Percentiles rank a stretch among this genome's conserved stretches.
Evolutionary conservation across 2,329 filamentous ascomycete species (phyloP).

Genomic region (Triangularia verruculosa): DNA sequence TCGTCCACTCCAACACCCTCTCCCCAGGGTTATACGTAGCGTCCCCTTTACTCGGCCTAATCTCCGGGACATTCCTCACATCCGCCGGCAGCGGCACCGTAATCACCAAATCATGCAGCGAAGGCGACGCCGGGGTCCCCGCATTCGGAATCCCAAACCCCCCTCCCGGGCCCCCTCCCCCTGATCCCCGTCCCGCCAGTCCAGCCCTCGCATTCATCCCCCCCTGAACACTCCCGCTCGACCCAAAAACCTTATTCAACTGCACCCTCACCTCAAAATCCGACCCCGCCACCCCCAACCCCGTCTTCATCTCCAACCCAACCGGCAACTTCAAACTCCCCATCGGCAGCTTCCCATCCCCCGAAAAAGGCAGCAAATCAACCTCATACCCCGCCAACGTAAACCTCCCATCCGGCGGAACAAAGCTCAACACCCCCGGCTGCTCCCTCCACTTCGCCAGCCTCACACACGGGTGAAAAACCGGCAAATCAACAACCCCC

Average conservation of each 20-base stretch:
- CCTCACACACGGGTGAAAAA: constrained; percentile 94
- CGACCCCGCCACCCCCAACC: constrained; percentile 68
- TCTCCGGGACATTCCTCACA: constrained; percentile 79
- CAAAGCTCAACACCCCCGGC: constrained; percentile 89
- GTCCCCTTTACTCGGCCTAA: constrained; percentile 78
- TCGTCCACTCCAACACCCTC: constrained; percentile 74
- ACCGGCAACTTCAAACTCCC: constrained; percentile 77
- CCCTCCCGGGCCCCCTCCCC: constrained; percentile 44
- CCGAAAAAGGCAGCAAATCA: constrained; percentile 74
- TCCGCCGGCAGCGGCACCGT: constrained; percentile 74
- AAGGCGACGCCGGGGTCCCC: constrained; percentile 56
- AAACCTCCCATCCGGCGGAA: constrained; percentile 92
- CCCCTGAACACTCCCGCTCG: constrained; percentile 19
- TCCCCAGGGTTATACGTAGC: constrained; percentile 76
- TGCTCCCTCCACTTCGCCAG: constrained; percentile 85
- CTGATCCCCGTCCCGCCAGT: constrained; percentile 36
- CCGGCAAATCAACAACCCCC: constrained; percentile 77
- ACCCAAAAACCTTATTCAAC: constrained; percentile 56
- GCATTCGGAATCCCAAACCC: constrained; percentile 41
- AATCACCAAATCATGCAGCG: constrained; percentile 73
- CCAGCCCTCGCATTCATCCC: constrained; percentile 24
- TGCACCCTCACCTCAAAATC: constrained; percentile 87
- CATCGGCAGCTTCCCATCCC: constrained; percentile 52
- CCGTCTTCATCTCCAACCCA: constrained; percentile 75
- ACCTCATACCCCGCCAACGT: constrained; percentile 93